Percentiles rank a stretch among this genome's conserved stretches.
Evolutionary conservation across 2,329 filamentous ascomycete genomes (phyloP).

Genomic region (Penicillium sp.): DNA sequence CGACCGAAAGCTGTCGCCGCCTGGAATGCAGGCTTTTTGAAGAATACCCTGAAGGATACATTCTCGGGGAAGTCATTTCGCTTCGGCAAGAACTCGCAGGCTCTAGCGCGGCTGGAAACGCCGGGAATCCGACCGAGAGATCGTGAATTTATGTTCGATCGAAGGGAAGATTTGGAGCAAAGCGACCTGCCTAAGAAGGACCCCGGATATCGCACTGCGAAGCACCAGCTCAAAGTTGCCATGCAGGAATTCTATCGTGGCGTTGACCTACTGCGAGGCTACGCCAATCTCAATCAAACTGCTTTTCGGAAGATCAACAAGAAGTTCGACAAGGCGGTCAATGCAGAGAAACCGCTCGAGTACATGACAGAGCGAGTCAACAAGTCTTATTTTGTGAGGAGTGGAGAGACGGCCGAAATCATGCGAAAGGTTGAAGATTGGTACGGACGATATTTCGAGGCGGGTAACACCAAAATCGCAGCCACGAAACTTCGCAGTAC

Average conservation of each 20-base stretch:
- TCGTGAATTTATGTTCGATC: conserved; percentile 24
- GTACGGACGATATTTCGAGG: conserved; percentile 90
- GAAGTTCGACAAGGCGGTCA: conserved; percentile 90
- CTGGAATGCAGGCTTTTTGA: conserved; percentile 18
- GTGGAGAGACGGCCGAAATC: conserved; percentile 73
- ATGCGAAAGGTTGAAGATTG: conserved; percentile 80
- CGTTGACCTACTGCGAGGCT: conserved; percentile 86
- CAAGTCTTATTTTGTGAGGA: conserved; percentile 84
- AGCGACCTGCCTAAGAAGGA: conserved; percentile 44
- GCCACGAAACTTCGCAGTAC: conserved; percentile 77
- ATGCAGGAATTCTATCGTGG: conserved; percentile 90
- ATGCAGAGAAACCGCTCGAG: conserved; percentile 56
- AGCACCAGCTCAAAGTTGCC: conserved; percentile 84
- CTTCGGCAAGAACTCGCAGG: conserved; percentile 53
- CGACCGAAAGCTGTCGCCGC: conserved; percentile 19
- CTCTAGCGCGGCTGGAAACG: conserved; percentile 41
- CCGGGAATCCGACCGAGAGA: conserved; percentile 32
- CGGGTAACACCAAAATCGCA: conserved; percentile 86
- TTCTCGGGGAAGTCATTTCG: conserved; percentile 40
- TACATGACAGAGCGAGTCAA: conserved; percentile 92
- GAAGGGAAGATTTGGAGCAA: conserved; percentile 47
- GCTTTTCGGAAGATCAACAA: conserved; percentile 98
- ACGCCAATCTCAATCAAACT: conserved; percentile 80
- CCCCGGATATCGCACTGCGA: conserved; percentile 80
- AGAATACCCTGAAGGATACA: conserved; percentile 12